Evolutionary conservation across 306 rosid genomes (phyloP), one percentile per base, ranked within the genome.

Genomic region (Abrus precatorius): DNA sequence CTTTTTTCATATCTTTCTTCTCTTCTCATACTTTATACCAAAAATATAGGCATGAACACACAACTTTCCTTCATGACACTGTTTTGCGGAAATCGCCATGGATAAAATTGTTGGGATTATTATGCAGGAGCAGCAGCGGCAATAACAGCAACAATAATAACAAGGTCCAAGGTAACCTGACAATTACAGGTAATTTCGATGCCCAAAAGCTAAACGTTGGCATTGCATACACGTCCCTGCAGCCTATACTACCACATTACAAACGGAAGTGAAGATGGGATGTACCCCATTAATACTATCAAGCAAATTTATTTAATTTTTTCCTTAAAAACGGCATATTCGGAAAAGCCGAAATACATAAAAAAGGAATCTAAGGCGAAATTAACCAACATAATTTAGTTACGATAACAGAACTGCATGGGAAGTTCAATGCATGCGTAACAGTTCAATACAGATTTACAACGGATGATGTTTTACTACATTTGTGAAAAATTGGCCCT

Each of bases 371-470:
- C 50, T 36, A 29, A 2, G 38, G 61, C 5, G n/a, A 71, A 49
- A 36, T 54, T 48, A 36, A 36, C 20, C 52, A 34, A 5, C 27
- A 13, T 6, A 27, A 70, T 28, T 64, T 54, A 65, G 72, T 10
- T 64, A 34, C 9, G 49, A 9, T 33, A 70, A 45, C 44, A 76
- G 32, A 56, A 64, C 63, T 29, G 59, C 71, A 77, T 9, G n/a
- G 45, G 27, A 81, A 59, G 70, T 73, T 49, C 54, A 77, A 32
- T 76, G 80, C 82, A 81, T 49, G 45, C 77, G 69, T n/a, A 29
- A 74, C 49, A 75, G 57, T 79, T 49, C 38, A 52, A 40, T 69
- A 69, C 73, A 80, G 76, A 85, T 90, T 73, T 90, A 88, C 90
- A 88, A 77, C 52, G 79, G 80, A 72, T 69, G 14, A 27, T 74